Evolutionary conservation across 768 basidiomycete species (phyloP), one percentile per base, ranked within the genome.

Genomic region (Pulveroboletus sp.): DNA sequence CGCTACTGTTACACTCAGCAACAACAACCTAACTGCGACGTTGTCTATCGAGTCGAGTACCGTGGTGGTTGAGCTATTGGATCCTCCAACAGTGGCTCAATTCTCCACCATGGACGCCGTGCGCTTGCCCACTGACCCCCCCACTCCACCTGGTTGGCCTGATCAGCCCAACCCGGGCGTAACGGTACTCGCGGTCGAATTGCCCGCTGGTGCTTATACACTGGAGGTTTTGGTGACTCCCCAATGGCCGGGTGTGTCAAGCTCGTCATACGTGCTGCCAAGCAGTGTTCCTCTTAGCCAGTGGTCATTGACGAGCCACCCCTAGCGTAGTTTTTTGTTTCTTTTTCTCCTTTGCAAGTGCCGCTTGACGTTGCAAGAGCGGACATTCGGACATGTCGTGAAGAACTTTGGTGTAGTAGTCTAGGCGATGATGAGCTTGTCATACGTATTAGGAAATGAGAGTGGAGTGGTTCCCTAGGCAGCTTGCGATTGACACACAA

Each of bases 191-290:
- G 75, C 76, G 50, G 84, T 99, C 64, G 76, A 71, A 56, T 58
- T 78, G 11, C 69, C 85, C 6, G 75, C 78, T 26, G 92, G 91
- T n/a, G 70, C 71, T 41, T 85, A 89, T 69, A 86, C 73, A 14
- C 68, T 96, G 42, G 81, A 94, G 70, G 85, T 97, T 45, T 66
- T 98, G 64, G 87, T 98, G 73, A 93, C 81, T 68, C 96, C 95
- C n/a, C 89, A 95, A 61, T 97, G 93, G 93, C 68, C 74, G 35
- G 83, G 80, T 27, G 78, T 86, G 74, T 72, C 79, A 31, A 61
- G 80, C 40, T 74, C 73, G 85, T 81, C 68, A 78, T 86, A 67
- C 39, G 64, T 44, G 54, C 85, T 81, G 11, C 93, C 93, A 0
- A 70, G 75, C 8, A 74, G 74, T 33, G 93, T 98, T 15, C 61